These are phyloP conservation scores for Lolium perenne DNA, from an alignment of 176 grass and related monocot species.

Conservation along the genomic window DNA sequence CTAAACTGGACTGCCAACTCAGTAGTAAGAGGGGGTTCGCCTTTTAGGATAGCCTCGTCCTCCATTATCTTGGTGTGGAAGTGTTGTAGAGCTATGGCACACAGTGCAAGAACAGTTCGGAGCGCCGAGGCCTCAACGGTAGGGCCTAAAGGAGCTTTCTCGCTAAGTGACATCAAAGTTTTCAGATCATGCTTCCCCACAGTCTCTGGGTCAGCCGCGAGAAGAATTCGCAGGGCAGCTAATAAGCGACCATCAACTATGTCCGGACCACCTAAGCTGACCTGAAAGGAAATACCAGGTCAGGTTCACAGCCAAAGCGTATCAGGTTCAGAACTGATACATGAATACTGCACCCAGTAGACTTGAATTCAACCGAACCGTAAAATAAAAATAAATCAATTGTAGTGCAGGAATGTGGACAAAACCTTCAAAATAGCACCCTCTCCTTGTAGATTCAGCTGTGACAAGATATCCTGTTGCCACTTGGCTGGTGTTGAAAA, in stretches of 20 bases:
- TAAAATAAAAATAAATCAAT: constrained; percentile 2
- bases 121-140: constrained; percentile 60
- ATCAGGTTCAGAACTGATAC: neutral
- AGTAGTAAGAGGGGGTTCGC: constrained; percentile 52
- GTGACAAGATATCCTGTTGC: constrained; percentile 75
- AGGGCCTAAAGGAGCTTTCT: constrained; percentile 56
- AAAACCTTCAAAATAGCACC: constrained; percentile 69
- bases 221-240: constrained; percentile 78
- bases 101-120: constrained; percentile 76
- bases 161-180: constrained; percentile 67
- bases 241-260: constrained; percentile 81
- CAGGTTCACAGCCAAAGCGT: neutral
- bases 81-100: constrained; percentile 73
- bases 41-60: constrained; percentile 70
- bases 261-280: constrained; percentile 72
- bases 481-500: constrained; percentile 81
- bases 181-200: constrained; percentile 54
- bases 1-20: constrained; percentile 81
- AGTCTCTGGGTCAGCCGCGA: constrained; percentile 55
- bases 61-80: constrained; percentile 98
- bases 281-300: constrained; percentile 50
- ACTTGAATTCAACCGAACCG: constrained; percentile 1
- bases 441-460: constrained; percentile 78
- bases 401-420: neutral
- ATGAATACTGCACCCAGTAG: neutral